Percentiles rank a stretch among this genome's conserved stretches.
phyloP scores from a whole-genome alignment of 2,329 filamentous ascomycete species.

The Talaromyces sp. region DNA sequence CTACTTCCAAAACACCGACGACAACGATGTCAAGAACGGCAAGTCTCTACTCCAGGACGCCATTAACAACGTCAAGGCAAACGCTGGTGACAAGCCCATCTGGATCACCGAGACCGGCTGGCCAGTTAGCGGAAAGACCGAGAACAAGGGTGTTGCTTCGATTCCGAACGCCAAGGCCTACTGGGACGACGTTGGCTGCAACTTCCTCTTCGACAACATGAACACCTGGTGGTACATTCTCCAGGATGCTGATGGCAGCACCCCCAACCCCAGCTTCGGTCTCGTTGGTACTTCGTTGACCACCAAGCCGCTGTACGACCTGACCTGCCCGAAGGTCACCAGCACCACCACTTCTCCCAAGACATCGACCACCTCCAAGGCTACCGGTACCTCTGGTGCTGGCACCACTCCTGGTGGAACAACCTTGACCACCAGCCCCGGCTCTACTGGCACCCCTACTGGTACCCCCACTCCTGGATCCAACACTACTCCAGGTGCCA shows the following conservation, averaged over 20 bases:
- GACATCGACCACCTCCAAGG: conserved; percentile 17
- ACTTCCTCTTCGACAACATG: conserved; percentile 30
- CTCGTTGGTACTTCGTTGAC: conserved; percentile 26
- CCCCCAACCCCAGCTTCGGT: conserved; percentile 36
- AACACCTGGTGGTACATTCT: conserved; percentile 43
- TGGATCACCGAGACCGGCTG: conserved; percentile 90
- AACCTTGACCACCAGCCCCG: background rate
- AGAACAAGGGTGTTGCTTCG: conserved; percentile 59
- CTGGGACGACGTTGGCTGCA: conserved; percentile 75
- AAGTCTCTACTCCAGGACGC: conserved; percentile 64
- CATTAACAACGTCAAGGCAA: conserved; percentile 54
- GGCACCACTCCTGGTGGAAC: conserved; percentile 3
- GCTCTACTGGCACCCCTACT: background rate
- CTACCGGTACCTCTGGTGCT: conserved; percentile 17
- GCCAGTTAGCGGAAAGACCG: conserved; percentile 64
- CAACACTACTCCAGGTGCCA: conserved; percentile 4
- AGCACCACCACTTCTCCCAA: conserved; percentile 15
- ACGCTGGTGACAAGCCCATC: conserved; percentile 62
- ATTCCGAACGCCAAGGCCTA: conserved; percentile 67
- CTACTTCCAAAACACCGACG: conserved; percentile 69
- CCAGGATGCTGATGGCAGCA: conserved; percentile 25
- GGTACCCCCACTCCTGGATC: background rate
- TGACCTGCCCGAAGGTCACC: conserved; percentile 24
- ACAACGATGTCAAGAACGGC: conserved; percentile 61
- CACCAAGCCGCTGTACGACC: conserved; percentile 34